A percentile compares a stretch with the other conserved stretches of the same genome.
Conservation (phyloP, 2,329 filamentous ascomycete genomes). For the Colletotrichum liaoningense region DNA sequence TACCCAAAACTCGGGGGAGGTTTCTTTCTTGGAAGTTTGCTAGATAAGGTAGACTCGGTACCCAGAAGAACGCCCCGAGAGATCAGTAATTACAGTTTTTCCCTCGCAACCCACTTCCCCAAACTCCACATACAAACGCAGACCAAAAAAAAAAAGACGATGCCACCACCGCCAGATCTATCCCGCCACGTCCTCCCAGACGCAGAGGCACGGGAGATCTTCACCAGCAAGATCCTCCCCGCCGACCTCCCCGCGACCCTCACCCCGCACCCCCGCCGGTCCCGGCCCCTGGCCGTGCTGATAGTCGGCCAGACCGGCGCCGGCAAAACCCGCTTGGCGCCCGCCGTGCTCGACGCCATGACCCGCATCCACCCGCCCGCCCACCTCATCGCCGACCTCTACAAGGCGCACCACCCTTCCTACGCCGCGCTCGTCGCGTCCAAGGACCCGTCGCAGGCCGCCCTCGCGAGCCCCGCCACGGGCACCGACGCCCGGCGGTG, state of each 20-base stretch:
- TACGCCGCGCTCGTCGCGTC: conserved; percentile 47
- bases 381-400: conserved; percentile 61
- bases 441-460: conserved; percentile 46
- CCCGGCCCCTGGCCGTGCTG: conserved; percentile 52
- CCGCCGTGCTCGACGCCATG: conserved; percentile 49
- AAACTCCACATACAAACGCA: background rate
- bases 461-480: conserved; percentile 43
- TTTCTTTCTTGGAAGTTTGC: background rate
- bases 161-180: conserved; percentile 42
- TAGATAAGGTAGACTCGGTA: background rate
- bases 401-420: conserved; percentile 59
- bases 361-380: conserved; percentile 37
- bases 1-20: background rate
- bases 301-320: conserved; percentile 61
- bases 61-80: background rate
- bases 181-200: conserved; percentile 46
- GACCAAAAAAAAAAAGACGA: background rate
- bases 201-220: conserved; percentile 45
- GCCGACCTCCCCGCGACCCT: conserved; percentile 44
- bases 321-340: conserved; percentile 58
- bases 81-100: background rate
- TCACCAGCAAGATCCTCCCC: conserved; percentile 46
- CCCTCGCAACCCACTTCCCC: background rate
- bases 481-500: conserved; percentile 55
- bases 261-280: conserved; percentile 15